phyloP scores from a whole-genome alignment of 2,329 filamentous ascomycete genomes.

The Ophiostoma piceae region DNA sequence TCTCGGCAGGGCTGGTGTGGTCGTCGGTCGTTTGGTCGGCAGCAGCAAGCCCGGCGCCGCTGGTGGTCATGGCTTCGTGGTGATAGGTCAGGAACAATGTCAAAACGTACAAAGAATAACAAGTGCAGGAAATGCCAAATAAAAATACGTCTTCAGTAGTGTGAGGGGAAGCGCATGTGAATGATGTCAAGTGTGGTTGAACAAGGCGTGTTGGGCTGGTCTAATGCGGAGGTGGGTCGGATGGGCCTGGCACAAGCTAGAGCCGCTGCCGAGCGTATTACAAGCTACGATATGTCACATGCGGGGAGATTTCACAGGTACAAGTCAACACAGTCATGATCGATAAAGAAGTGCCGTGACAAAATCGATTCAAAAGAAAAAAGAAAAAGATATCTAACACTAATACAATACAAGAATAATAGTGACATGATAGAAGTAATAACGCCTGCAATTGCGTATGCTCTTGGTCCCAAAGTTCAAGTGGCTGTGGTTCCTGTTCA shows the following conservation, averaged over 20 bases:
- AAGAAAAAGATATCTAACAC: slow-evolving; percentile 4
- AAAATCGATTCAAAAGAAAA: background rate
- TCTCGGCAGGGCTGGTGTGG: background rate
- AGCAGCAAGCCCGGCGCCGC: background rate
- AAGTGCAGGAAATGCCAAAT: too few relatives aligned
- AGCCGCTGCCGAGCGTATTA: background rate
- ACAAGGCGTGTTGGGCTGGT: background rate
- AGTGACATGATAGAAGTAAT: background rate
- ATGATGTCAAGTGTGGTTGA: background rate
- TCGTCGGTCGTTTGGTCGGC: background rate
- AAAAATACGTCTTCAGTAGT: background rate
- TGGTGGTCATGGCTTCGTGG: slow-evolving; percentile 7
- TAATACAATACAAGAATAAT: slow-evolving; percentile 7
- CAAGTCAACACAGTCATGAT: background rate
- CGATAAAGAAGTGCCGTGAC: background rate
- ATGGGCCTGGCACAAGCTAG: background rate
- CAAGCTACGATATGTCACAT: background rate
- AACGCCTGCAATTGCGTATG: slow-evolving; percentile 2
- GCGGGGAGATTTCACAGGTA: background rate
- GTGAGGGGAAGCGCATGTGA: background rate
- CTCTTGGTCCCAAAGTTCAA: background rate
- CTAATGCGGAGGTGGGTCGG: slow-evolving; percentile 10
- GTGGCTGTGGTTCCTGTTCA: background rate
- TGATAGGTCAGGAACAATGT: background rate
- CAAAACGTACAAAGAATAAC: background rate